Evolutionary conservation across 2,329 filamentous ascomycete genomes (phyloP).

Genomic region (Stromatinia cepivora): DNA sequence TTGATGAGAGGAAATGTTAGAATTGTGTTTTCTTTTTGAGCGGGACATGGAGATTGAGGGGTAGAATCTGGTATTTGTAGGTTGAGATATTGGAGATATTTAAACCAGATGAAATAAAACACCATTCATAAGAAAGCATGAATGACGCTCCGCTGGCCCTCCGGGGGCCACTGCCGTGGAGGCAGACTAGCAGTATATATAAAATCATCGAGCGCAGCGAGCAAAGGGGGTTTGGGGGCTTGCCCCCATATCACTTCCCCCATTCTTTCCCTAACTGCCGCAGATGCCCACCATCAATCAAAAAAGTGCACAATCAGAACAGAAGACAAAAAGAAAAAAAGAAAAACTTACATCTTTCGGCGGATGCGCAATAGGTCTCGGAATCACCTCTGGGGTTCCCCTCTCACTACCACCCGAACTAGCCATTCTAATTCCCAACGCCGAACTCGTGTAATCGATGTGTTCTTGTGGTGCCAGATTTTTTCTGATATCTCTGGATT

Average conservation of each 20-base stretch:
- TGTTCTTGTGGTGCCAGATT: neutral
- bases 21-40: neutral
- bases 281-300: too few species aligned
- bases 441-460: neutral
- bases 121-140: neutral
- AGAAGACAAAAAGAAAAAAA: neutral
- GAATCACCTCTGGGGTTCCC: conserved; percentile 21
- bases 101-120: neutral
- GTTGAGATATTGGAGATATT: neutral
- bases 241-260: neutral
- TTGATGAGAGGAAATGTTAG: neutral
- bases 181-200: neutral
- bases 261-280: too few species aligned
- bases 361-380: conserved; percentile 14
- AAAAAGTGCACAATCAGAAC: neutral
- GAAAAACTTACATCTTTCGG: conserved; percentile 20
- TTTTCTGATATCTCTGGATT: conserved; percentile 14
- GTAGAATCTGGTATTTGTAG: neutral
- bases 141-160: conserved; percentile 18
- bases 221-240: conserved; percentile 7
- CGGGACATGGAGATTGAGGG: neutral
- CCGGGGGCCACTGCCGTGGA: conserved; percentile 8
- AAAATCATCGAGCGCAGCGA: conserved; percentile 2
- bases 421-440: conserved; percentile 6
- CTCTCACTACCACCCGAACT: neutral